Evolutionary conservation across 129 eudicot genomes (phyloP).

Genomic region (Escallonia herrerae): DNA sequence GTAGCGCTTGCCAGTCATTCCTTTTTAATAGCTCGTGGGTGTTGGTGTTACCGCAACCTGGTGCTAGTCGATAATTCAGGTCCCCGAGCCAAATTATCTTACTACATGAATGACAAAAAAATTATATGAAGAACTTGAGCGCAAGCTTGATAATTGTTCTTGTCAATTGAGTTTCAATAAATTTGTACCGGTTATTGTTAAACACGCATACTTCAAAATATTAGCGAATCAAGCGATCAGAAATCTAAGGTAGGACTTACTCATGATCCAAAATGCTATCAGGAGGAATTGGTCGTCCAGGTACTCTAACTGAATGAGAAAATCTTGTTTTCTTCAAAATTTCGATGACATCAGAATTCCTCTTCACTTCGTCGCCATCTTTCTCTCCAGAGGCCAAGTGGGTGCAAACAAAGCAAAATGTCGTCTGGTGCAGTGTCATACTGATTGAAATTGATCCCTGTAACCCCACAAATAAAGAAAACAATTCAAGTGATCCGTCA

Average conservation of each 20-base stretch:
- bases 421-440: slow-evolving; percentile 50
- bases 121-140: no score
- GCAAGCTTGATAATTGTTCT: no score
- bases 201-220: no score
- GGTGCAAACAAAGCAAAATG: slow-evolving; percentile 82
- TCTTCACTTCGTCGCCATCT: slow-evolving; percentile 60
- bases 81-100: slow-evolving; percentile 89
- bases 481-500: not conserved
- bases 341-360: slow-evolving; percentile 62
- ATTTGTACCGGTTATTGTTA: no score
- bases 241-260: slow-evolving; percentile 31
- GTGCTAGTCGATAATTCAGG: slow-evolving; percentile 69
- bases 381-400: slow-evolving; percentile 89
- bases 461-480: not conserved
- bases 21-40: slow-evolving; percentile 35
- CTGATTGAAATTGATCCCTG: slow-evolving; percentile 85
- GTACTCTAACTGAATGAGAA: slow-evolving; percentile 31
- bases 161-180: no score
- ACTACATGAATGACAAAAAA: slow-evolving; percentile 23
- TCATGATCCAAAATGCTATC: slow-evolving; percentile 65
- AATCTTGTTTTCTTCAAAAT: slow-evolving; percentile 67
- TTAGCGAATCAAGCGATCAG: no score
- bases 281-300: slow-evolving; percentile 36
- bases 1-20: slow-evolving; percentile 68
- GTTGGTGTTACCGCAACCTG: slow-evolving; percentile 38